Evolutionary conservation across 1,284 basidiomycete genomes (phyloP), one percentile per base, ranked within the genome.

Genomic region (Ustilago trichophora): DNA sequence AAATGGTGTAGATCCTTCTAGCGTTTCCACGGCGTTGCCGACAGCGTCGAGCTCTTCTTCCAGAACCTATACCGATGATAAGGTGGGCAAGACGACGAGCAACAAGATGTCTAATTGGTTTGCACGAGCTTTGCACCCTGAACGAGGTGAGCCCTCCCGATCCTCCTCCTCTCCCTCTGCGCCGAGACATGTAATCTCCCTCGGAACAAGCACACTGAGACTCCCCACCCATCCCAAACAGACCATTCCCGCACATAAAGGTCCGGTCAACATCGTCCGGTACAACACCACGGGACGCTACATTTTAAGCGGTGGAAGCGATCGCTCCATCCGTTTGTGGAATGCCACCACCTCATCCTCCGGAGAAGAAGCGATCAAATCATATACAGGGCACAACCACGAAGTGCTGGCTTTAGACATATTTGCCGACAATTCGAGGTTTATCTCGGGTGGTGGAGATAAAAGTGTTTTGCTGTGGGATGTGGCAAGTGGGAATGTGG

Each of bases 391-490:
- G 1, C 95, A 98, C 82, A 92, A 91, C 27, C 94, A 97, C 79
- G 93, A 97, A 78, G 91, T 99, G 6, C 86, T 97, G 19, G 92
- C 91, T 0, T 85, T 98, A 45, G 87, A 55, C 69, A 95, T 93
- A 36, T 87, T 93, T 18, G 88, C 90, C 64, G 94, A 98, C 82
- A 98, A 98, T 83, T 88, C 90, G 40, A 89, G 90, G 72, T 95
- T 99, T 75, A 94, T 90, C 1, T 93, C 91, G 3, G 92, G 90
- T 22, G 96, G 96, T 33, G 93, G 92, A 3, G 96, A 99, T 82
- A 88, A 91, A 66, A 88, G 88, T 40, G 90, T 97, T 0, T 94
- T 93, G 72, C 82, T 97, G 19, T 98, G 95, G 95, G 96, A 98
- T 79, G 95, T 99, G 8, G 88, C 89, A 10, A 88, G 89, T 13